Evolutionary conservation across 2,329 filamentous ascomycete genomes (phyloP), one percentile per base, ranked within the genome.

Genomic region (Lasiodiplodia theobromae): DNA sequence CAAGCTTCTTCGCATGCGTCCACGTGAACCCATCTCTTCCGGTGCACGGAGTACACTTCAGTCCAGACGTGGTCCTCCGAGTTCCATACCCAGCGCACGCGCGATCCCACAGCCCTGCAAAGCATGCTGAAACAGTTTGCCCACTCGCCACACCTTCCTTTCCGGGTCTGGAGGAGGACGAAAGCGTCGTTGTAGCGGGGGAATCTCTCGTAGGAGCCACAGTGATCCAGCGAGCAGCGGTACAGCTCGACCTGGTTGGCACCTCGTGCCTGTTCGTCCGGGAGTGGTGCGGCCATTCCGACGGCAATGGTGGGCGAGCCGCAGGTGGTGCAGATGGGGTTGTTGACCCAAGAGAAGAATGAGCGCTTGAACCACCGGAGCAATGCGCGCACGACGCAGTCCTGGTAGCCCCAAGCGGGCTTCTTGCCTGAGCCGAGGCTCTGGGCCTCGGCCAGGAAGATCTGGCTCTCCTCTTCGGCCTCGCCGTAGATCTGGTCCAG

Each of bases 91-190:
- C 96, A 99, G 75, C 96, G 89, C 28, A 97, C 94, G 70, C 95
- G 88, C 70, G 92, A 92, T 62, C 95, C 95, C 16, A 98, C 89
- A 4, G 96, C 96, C 70, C 95, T 89, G 84, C 95, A 98, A 65
- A 99, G 87, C 96, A 98, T 98, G 82, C 91, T 95, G 83, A 99
- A 99, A 85, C 94, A 97, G 82, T 97, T 98, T 72, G 93, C 94
- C 94, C 96, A 98, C 83, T 99, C 96, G 70, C 96, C 96, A 70
- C 91, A 91, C 73, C 96, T 90, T 44, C 96, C 96, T 73, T 92
- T 88, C 73, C 92, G 86, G 34, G 93, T 96, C 79, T 97, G 92
- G 53, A 99, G 83, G 70, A 98, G 82, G 63, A 94, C 91, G 90
- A 96, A 98, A 31, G 97, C 95, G 77, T 99, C 95, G 69, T 93